Percentiles rank a stretch among this genome's conserved stretches.
These are phyloP conservation scores for Thermomyces lanuginosus DNA, from an alignment of 2,329 filamentous ascomycete species.

Conservation along the genomic window DNA sequence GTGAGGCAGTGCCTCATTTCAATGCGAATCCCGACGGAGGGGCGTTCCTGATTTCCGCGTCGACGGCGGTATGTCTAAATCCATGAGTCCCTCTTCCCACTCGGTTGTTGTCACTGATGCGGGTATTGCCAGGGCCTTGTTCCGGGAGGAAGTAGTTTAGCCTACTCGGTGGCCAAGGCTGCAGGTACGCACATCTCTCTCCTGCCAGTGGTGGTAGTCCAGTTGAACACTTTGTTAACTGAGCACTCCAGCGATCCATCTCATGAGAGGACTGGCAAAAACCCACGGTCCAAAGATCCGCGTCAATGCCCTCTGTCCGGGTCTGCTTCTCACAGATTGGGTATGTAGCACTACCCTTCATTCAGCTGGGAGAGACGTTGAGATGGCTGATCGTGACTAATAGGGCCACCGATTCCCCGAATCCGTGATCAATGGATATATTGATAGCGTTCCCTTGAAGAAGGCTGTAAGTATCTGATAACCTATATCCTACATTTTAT, in stretches of 20 bases:
- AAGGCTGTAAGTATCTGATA: slow-evolving; percentile 28
- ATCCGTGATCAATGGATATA: slow-evolving; percentile 39
- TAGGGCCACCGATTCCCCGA: slow-evolving; percentile 41
- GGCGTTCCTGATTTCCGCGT: slow-evolving; percentile 46
- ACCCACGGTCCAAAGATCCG: slow-evolving; percentile 47
- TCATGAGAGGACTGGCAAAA: slow-evolving; percentile 48
- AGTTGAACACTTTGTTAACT: too few relatives aligned
- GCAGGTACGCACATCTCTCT: slow-evolving; percentile 40
- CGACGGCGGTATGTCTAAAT: slow-evolving; percentile 38
- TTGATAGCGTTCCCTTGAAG: slow-evolving; percentile 44
- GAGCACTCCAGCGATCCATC: slow-evolving; percentile 36
- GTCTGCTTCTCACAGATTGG: slow-evolving; percentile 54
- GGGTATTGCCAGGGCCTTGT: slow-evolving; percentile 26
- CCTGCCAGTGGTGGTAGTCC: too few relatives aligned
- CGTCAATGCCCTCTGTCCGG: slow-evolving; percentile 49
- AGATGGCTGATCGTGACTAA: too few relatives aligned
- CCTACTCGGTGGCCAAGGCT: slow-evolving; percentile 63
- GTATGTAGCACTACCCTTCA: slow-evolving; percentile 18
- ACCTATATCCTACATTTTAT: slow-evolving; percentile 2
- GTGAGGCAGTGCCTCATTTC: slow-evolving; percentile 42
- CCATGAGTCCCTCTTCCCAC: too few relatives aligned
- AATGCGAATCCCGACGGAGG: slow-evolving; percentile 47
- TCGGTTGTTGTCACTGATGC: too few relatives aligned
- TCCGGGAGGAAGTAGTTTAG: slow-evolving; percentile 43
- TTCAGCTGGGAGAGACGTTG: too few relatives aligned